phyloP scores from a whole-genome alignment of 192 early-diverging fungal genomes.

The Linnemannia schmuckeri region DNA sequence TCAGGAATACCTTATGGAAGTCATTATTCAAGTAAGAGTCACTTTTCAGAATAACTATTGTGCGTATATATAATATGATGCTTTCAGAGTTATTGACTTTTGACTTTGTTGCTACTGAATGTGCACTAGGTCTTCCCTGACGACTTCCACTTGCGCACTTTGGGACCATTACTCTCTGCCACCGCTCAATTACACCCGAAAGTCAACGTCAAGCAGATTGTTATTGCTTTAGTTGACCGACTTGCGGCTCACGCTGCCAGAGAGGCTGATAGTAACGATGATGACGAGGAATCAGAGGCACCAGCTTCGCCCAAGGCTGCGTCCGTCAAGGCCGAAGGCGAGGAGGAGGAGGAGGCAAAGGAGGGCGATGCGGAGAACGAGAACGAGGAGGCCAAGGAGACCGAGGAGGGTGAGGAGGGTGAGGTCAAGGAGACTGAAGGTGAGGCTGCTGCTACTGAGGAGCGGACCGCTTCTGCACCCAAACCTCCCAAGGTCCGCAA shows the following conservation, averaged over 20 bases:
- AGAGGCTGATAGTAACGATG: slow-evolving; percentile 66
- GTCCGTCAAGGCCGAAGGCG: slow-evolving; percentile 17
- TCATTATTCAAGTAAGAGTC: slow-evolving; percentile 90
- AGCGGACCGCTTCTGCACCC: slow-evolving; percentile 41
- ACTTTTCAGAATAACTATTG: background rate
- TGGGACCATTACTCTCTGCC: slow-evolving; percentile 90
- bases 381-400: slow-evolving; percentile 13
- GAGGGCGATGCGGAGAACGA: slow-evolving; percentile 6
- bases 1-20: slow-evolving; percentile 99
- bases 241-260: slow-evolving; percentile 92
- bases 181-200: slow-evolving; percentile 91
- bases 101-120: background rate
- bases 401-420: slow-evolving; percentile 26
- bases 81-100: background rate
- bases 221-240: slow-evolving; percentile 95
- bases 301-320: slow-evolving; percentile 28
- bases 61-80: background rate
- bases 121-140: slow-evolving; percentile 90
- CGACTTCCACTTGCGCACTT: slow-evolving; percentile 94
- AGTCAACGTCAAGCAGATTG: slow-evolving; percentile 97
- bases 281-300: slow-evolving; percentile 61
- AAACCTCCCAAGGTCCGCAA: slow-evolving; percentile 60
- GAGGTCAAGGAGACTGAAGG: slow-evolving; percentile 30
- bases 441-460: slow-evolving; percentile 37
- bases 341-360: slow-evolving; percentile 21